Evolutionary conservation across 805 yeast species (phyloP).

Genomic region (Yarrowia sp.): DNA sequence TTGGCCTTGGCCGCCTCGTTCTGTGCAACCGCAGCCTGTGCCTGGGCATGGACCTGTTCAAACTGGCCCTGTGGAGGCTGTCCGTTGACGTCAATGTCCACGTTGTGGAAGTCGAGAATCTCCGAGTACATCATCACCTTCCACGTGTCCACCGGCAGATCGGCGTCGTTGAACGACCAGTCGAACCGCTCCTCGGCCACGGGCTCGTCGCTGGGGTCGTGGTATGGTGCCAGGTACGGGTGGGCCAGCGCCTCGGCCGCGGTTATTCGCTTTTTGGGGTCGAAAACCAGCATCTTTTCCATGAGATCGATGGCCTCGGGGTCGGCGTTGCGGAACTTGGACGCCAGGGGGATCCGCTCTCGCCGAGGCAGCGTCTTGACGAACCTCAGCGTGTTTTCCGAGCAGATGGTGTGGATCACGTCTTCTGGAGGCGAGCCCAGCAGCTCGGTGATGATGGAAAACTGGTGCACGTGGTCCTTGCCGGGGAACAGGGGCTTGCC

Average conservation of each 20-base stretch:
- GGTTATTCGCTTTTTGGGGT: conserved; percentile 91
- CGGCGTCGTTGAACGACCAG: conserved; percentile 98
- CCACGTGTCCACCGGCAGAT: conserved; percentile 97
- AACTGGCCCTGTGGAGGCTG: conserved; percentile 38
- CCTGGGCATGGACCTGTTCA: conserved; percentile 38
- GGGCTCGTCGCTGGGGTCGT: conserved; percentile 98
- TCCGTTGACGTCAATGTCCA: conserved; percentile 53
- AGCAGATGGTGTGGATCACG: conserved; percentile 93
- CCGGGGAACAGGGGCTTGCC: conserved; percentile 98
- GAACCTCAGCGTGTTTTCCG: conserved; percentile 92
- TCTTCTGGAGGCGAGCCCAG: conserved; percentile 96
- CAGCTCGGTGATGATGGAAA: conserved; percentile 93
- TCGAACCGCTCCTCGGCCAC: conserved; percentile 90
- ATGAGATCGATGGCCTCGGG: conserved; percentile 81
- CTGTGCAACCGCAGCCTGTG: conserved; percentile 34
- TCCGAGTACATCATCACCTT: conserved; percentile 99
- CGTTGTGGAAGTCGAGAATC: conserved; percentile 93
- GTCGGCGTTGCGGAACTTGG: conserved; percentile 73
- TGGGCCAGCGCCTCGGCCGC: conserved; percentile 91
- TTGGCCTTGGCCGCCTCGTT: conserved; percentile 34
- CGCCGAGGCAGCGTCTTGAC: conserved; percentile 92
- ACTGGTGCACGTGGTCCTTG: conserved; percentile 97
- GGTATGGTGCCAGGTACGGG: conserved; percentile 92
- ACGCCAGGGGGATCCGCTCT: conserved; percentile 87
- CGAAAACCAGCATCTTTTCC: conserved; percentile 90